Evolutionary conservation across 1,284 basidiomycete species (phyloP).

Genomic region (Cryptococcus jaspeensis): DNA sequence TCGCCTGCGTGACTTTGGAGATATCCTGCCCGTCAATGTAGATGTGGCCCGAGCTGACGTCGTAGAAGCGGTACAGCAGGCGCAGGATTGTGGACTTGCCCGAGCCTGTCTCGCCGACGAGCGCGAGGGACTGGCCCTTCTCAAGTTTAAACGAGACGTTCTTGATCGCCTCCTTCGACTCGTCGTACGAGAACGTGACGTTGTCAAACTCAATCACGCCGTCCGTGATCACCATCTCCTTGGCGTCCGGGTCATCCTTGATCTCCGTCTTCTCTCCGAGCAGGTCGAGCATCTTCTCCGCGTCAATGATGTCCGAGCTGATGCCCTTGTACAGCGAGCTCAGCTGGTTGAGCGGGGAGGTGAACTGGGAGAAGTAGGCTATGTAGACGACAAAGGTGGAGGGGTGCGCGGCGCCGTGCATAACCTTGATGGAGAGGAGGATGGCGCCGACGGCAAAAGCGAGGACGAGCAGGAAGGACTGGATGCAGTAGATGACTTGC

Average conservation of each 20-base stretch:
- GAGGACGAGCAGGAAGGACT: conserved; percentile 89
- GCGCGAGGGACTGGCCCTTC: conserved; percentile 90
- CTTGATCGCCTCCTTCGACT: conserved; percentile 81
- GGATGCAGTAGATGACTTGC: conserved; percentile 87
- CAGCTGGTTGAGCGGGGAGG: conserved; percentile 89
- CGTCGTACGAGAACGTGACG: conserved; percentile 87
- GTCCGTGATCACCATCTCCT: conserved; percentile 69
- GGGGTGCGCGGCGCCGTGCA: conserved; percentile 85
- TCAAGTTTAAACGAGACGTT: conserved; percentile 86
- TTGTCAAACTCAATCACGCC: conserved; percentile 92
- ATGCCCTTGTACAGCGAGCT: conserved; percentile 94
- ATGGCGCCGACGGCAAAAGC: conserved; percentile 91
- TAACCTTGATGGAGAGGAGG: conserved; percentile 85
- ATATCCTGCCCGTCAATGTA: conserved; percentile 77
- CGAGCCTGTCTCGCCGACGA: conserved; percentile 94
- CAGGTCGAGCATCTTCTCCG: conserved; percentile 93
- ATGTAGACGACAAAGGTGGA: conserved; percentile 98
- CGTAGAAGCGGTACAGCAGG: conserved; percentile 91
- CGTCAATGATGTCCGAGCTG: conserved; percentile 88
- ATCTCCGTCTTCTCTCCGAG: conserved; percentile 77
- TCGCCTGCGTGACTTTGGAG: conserved; percentile 67
- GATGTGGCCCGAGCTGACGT: conserved; percentile 75
- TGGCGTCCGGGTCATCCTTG: conserved; percentile 68
- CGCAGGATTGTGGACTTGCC: conserved; percentile 96
- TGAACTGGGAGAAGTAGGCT: conserved; percentile 93